phyloP scores from a whole-genome alignment of 2,329 filamentous ascomycete genomes.

The Arthrobotrys conoides region DNA sequence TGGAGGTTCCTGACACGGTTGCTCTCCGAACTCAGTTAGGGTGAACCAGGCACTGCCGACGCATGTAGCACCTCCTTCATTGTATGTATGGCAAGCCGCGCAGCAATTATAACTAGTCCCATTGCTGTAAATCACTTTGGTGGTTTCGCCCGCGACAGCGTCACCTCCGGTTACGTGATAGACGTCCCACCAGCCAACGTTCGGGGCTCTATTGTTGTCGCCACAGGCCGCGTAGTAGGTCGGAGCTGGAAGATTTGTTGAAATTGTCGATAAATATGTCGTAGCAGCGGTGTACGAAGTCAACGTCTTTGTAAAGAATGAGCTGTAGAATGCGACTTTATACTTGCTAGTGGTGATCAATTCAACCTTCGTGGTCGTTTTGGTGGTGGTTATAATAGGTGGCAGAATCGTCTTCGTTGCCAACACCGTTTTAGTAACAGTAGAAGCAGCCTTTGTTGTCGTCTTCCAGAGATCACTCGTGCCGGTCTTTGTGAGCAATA shows the following conservation, averaged over 20 bases:
- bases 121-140: not conserved
- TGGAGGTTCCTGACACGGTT: not conserved
- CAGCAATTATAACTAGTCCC: slow-evolving; percentile 34
- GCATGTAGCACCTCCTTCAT: slow-evolving; percentile 5
- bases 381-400: not conserved
- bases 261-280: slow-evolving; percentile 16
- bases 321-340: slow-evolving; percentile 7
- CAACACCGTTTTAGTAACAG: slow-evolving; percentile 9
- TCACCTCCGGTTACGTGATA: not conserved
- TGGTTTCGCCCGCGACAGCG: not conserved
- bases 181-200: not conserved
- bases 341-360: not conserved
- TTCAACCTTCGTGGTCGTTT: not conserved
- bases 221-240: not conserved
- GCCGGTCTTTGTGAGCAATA: slow-evolving; percentile 39
- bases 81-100: slow-evolving; percentile 15
- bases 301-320: not conserved
- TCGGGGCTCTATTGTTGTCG: slow-evolving; percentile 6
- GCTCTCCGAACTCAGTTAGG: not conserved
- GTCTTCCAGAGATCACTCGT: slow-evolving; percentile 46
- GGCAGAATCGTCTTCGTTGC: slow-evolving; percentile 4
- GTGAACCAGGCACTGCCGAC: slow-evolving; percentile 23
- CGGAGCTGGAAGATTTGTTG: slow-evolving; percentile 4
- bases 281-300: slow-evolving; percentile 22
- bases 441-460: slow-evolving; percentile 22